A percentile compares a stretch with the other conserved stretches of the same genome.
These are phyloP conservation scores for Aureobasidium sp. DNA, from an alignment of 2,329 filamentous ascomycete genomes.

Conservation along the genomic window DNA sequence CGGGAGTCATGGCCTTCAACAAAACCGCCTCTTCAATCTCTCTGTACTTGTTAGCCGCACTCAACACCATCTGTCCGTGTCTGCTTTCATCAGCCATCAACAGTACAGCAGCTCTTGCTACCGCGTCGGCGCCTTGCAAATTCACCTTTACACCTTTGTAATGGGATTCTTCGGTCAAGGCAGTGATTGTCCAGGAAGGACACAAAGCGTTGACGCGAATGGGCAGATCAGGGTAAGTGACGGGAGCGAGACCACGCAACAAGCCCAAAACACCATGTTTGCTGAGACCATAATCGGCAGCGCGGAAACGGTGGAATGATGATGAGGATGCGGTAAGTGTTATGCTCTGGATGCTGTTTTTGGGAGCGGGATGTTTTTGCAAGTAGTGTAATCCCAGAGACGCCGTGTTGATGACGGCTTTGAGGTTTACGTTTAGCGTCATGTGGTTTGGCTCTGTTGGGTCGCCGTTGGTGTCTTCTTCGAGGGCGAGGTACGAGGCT, in stretches of 20 bases:
- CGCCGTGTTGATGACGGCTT: constrained; percentile 32
- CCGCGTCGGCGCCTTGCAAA: constrained; percentile 37
- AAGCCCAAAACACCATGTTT: constrained; percentile 50
- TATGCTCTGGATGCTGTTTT: constrained; percentile 32
- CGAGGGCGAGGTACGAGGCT: constrained; percentile 23
- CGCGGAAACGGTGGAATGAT: constrained; percentile 40
- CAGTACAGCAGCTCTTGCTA: constrained; percentile 41
- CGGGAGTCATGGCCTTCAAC: background rate
- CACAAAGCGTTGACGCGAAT: constrained; percentile 49
- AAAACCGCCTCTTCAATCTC: constrained; percentile 40
- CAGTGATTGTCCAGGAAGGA: constrained; percentile 47
- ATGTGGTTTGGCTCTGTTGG: constrained; percentile 23
- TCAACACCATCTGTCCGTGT: constrained; percentile 46
- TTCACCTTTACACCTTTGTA: constrained; percentile 33
- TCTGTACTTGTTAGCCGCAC: constrained; percentile 38
- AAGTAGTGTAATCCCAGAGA: constrained; percentile 38
- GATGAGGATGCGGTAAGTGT: constrained; percentile 46
- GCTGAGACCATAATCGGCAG: constrained; percentile 45
- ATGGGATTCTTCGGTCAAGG: constrained; percentile 34
- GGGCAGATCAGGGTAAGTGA: constrained; percentile 32
- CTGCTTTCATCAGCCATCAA: constrained; percentile 41
- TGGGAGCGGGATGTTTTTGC: constrained; percentile 27
- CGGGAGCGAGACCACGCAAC: constrained; percentile 37
- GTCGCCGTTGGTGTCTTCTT: background rate
- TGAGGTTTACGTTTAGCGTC: constrained; percentile 34